phyloP scores from a whole-genome alignment of 78 protist species.

The Guillardia theta region DNA sequence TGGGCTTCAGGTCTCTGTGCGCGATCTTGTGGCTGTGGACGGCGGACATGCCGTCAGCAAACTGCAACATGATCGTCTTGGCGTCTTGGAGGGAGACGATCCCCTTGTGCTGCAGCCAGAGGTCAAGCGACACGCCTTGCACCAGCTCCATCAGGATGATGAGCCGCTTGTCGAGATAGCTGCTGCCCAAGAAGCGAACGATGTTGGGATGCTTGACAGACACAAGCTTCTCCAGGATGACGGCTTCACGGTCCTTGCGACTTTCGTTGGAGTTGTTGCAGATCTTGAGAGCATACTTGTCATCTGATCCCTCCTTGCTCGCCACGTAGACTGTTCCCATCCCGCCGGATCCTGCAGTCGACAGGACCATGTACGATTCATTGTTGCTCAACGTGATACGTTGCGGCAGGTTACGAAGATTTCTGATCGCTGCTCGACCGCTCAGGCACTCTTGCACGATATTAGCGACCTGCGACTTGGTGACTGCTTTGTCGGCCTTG shows the following conservation, averaged over 20 bases:
- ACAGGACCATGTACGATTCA: not conserved
- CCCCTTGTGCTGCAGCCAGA: not conserved
- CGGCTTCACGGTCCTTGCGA: not conserved
- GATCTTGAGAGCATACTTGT: not conserved
- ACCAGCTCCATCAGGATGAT: not conserved
- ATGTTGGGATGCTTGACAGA: not conserved
- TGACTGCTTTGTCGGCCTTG: not conserved
- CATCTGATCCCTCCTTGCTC: not conserved
- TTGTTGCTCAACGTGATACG: not conserved
- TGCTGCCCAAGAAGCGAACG: not conserved
- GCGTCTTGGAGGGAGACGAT: not conserved
- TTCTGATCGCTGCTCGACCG: not conserved
- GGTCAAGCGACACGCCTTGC: not conserved
- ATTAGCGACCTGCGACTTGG: not conserved
- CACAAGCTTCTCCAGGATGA: not conserved
- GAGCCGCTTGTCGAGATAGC: too few relatives aligned
- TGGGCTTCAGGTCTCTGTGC: constrained; percentile 3
- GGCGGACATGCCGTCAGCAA: not conserved
- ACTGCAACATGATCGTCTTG: not conserved
- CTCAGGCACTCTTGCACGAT: not conserved
- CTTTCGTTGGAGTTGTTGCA: not conserved
- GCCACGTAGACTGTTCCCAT: not conserved
- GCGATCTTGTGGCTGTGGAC: not conserved
- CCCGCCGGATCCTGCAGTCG: not conserved
- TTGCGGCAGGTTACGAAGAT: not conserved